A percentile compares a stretch with the other conserved stretches of the same genome.
These are phyloP conservation scores for Phytophthora sp. DNA, from an alignment of 352 stramenopile genomes.

Conservation along the genomic window DNA sequence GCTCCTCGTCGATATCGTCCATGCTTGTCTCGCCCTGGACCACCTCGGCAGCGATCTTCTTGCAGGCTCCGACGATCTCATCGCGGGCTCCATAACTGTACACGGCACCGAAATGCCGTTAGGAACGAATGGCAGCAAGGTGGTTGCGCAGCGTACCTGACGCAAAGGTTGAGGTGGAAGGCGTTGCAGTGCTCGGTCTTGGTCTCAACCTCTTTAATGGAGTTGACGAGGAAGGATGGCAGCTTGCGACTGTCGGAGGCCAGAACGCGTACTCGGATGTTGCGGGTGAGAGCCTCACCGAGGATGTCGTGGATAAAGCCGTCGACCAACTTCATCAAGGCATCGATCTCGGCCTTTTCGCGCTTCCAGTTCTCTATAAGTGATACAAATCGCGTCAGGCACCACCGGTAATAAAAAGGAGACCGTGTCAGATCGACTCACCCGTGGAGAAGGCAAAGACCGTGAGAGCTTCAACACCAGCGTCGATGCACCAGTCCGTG, in stretches of 20 bases:
- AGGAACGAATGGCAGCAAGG: too few species aligned
- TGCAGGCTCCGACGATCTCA: slow-evolving; percentile 94
- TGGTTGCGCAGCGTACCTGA: slow-evolving; percentile 57
- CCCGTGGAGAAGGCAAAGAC: slow-evolving; percentile 95
- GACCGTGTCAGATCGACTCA: slow-evolving; percentile 23
- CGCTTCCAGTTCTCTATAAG: slow-evolving; percentile 95
- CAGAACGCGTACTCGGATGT: slow-evolving; percentile 91
- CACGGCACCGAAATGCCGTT: too few species aligned
- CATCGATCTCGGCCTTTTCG: slow-evolving; percentile 84
- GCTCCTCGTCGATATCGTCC: slow-evolving; percentile 80
- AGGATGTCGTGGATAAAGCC: slow-evolving; percentile 94
- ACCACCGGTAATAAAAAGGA: not conserved
- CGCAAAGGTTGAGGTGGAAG: slow-evolving; percentile 86
- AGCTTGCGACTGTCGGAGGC: slow-evolving; percentile 82
- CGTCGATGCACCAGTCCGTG: slow-evolving; percentile 96
- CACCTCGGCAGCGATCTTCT: slow-evolving; percentile 89
- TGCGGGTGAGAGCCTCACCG: slow-evolving; percentile 85
- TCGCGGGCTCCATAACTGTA: slow-evolving; percentile 93
- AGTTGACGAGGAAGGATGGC: slow-evolving; percentile 57
- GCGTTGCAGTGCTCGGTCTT: slow-evolving; percentile 86
- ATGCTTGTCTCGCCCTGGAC: slow-evolving; percentile 57
- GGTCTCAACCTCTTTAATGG: slow-evolving; percentile 80
- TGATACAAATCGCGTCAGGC: slow-evolving; percentile 7
- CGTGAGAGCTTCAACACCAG: slow-evolving; percentile 90
- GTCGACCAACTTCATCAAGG: slow-evolving; percentile 95